Evolutionary conservation across 2,329 filamentous ascomycete species (phyloP).

Genomic region (Fusarium musae): DNA sequence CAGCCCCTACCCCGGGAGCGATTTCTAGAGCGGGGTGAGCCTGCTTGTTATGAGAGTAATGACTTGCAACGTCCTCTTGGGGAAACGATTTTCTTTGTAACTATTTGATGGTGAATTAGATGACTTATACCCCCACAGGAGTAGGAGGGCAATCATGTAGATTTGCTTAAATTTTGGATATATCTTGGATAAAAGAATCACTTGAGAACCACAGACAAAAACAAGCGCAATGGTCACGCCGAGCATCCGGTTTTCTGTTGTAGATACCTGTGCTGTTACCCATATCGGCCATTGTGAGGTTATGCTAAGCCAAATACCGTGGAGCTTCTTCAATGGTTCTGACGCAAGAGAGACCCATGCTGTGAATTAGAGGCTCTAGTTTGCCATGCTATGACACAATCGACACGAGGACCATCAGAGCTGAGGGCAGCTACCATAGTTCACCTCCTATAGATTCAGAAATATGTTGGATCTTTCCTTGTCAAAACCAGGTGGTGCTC

Average conservation of each 20-base stretch:
- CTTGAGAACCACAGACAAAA: conserved; percentile 7
- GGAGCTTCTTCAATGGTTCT: too few relatives aligned
- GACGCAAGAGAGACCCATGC: background rate
- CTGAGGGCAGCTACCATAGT: background rate
- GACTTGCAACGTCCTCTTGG: conserved; percentile 45
- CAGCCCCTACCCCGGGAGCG: conserved; percentile 50
- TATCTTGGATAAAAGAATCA: conserved; percentile 30
- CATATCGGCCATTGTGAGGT: background rate
- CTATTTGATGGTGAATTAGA: conserved; percentile 45
- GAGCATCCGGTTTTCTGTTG: background rate
- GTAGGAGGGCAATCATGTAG: conserved; percentile 42
- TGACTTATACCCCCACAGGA: conserved; percentile 46
- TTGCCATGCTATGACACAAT: background rate
- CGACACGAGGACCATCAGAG: background rate
- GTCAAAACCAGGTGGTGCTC: background rate
- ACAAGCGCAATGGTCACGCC: background rate
- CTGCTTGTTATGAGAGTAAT: conserved; percentile 39
- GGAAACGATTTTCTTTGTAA: conserved; percentile 45
- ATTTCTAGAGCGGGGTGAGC: conserved; percentile 39
- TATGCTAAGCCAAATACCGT: background rate
- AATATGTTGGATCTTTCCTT: background rate
- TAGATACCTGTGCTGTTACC: background rate
- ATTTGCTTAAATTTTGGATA: conserved; percentile 40
- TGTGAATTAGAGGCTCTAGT: background rate
- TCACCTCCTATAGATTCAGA: background rate